Evolutionary conservation across 2,329 filamentous ascomycete species (phyloP).

Genomic region (Trichophyton verrucosum): DNA sequence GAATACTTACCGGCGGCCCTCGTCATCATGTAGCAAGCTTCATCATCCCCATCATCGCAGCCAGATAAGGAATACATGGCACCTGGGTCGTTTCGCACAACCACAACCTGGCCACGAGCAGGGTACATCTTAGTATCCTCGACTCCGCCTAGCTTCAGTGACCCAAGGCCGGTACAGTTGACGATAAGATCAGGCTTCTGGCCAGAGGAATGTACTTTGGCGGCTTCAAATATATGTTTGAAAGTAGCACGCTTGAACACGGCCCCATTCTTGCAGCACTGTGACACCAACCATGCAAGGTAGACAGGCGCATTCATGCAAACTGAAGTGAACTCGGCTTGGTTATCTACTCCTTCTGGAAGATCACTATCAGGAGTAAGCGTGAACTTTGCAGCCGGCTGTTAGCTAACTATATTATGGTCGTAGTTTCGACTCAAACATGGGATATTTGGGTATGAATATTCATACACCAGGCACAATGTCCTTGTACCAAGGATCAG

Average conservation of each 20-base stretch:
- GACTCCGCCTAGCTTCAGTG: constrained; percentile 67
- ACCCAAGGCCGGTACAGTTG: constrained; percentile 73
- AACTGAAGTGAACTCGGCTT: constrained; percentile 65
- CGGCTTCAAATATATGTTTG: constrained; percentile 61
- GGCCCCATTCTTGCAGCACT: constrained; percentile 63
- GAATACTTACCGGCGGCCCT: constrained; percentile 42
- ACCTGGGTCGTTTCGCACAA: constrained; percentile 66
- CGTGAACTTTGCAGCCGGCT: constrained; percentile 40
- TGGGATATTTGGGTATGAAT: neutral
- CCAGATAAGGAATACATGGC: constrained; percentile 60
- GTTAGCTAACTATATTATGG: neutral
- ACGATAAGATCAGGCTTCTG: constrained; percentile 55
- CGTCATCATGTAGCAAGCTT: constrained; percentile 71
- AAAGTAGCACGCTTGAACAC: constrained; percentile 52
- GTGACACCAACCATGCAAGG: constrained; percentile 69
- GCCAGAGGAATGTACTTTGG: constrained; percentile 45
- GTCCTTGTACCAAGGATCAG: constrained; percentile 61
- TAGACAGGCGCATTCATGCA: constrained; percentile 89
- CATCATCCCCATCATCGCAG: constrained; percentile 59
- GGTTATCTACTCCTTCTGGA: constrained; percentile 54
- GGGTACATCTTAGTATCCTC: constrained; percentile 61
- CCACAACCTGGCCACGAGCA: constrained; percentile 67
- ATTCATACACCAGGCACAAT: constrained; percentile 53
- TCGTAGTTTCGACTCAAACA: too few species aligned
- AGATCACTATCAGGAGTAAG: constrained; percentile 47